Conservation (phyloP, 345 rosid genomes). For the Eucalyptus albens region DNA sequence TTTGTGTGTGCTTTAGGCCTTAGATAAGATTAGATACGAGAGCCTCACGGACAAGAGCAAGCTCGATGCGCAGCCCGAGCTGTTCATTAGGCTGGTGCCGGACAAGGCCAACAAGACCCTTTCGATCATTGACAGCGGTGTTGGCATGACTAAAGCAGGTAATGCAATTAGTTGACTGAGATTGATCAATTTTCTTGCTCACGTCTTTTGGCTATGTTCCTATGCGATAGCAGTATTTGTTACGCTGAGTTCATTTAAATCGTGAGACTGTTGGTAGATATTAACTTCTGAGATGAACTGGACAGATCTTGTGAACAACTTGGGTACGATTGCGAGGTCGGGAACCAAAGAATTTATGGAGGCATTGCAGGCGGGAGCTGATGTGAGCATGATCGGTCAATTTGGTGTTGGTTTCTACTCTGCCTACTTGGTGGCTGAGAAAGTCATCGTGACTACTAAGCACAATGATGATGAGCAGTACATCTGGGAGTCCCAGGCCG, state of each 20-base stretch:
- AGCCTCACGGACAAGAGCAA: slow-evolving; percentile 35
- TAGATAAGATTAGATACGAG: slow-evolving; percentile 31
- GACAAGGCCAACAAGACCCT: slow-evolving; percentile 29
- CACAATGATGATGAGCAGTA: slow-evolving; percentile 36
- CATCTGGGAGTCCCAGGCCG: slow-evolving; percentile 35
- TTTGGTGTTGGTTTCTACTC: slow-evolving; percentile 41
- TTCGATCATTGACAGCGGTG: slow-evolving; percentile 24
- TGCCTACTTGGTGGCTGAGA: slow-evolving; percentile 33
- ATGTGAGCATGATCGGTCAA: slow-evolving; percentile 41
- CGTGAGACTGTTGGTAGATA: not conserved
- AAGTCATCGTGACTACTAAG: slow-evolving; percentile 24
- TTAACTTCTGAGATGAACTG: not conserved
- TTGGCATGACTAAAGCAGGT: slow-evolving; percentile 46
- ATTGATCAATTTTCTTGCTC: not conserved
- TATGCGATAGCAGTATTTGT: not conserved
- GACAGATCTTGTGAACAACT: slow-evolving; percentile 28
- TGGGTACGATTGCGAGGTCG: slow-evolving; percentile 37
- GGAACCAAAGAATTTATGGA: slow-evolving; percentile 42
- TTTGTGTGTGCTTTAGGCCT: not conserved
- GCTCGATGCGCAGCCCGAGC: slow-evolving; percentile 31
- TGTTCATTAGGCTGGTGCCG: slow-evolving; percentile 28
- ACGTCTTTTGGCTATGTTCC: not conserved
- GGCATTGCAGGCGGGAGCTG: slow-evolving; percentile 41
- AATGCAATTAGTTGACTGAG: not conserved
- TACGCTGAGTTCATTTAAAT: too few relatives aligned